Percentiles rank a stretch among this genome's conserved stretches.
phyloP scores from a whole-genome alignment of 441 rosid genomes.

The Brassica balearica region DNA sequence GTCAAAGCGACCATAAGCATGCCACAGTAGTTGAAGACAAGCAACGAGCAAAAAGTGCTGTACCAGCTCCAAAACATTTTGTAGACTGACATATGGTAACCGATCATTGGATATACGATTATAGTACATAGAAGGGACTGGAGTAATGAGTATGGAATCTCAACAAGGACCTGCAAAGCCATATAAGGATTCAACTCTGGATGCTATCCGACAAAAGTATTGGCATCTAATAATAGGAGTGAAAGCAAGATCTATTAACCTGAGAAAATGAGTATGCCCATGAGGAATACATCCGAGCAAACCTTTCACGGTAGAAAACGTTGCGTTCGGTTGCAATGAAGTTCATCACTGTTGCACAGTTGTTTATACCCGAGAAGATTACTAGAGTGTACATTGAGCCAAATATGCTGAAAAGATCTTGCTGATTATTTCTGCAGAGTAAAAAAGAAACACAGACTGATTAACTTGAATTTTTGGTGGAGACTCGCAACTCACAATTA shows the following conservation, averaged over 20 bases:
- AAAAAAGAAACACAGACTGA: background rate
- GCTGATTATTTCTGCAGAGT: conserved; percentile 57
- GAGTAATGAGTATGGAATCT: conserved; percentile 54
- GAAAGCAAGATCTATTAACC: conserved; percentile 44
- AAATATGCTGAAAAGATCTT: conserved; percentile 57
- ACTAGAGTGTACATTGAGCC: conserved; percentile 61
- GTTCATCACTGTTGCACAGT: conserved; percentile 58
- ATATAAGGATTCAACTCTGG: conserved; percentile 1
- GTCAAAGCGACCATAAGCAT: conserved; percentile 62
- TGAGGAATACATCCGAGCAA: conserved; percentile 75
- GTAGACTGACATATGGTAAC: conserved; percentile 49
- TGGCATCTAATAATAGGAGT: conserved; percentile 7
- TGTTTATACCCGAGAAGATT: conserved; percentile 63
- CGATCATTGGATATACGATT: conserved; percentile 60
- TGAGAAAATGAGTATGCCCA: conserved; percentile 74
- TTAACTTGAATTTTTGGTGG: background rate
- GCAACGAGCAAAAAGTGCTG: conserved; percentile 52
- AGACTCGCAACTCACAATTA: conserved; percentile 45
- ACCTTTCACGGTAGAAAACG: conserved; percentile 69
- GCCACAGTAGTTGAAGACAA: conserved; percentile 57
- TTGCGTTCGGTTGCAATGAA: conserved; percentile 57
- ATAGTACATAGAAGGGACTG: conserved; percentile 49
- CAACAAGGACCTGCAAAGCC: conserved; percentile 50
- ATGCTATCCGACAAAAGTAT: background rate
- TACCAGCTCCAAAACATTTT: conserved; percentile 61